These are phyloP conservation scores for Mortierella sp. DNA, from an alignment of 371 early-diverging fungal genomes.

Conservation along the genomic window DNA sequence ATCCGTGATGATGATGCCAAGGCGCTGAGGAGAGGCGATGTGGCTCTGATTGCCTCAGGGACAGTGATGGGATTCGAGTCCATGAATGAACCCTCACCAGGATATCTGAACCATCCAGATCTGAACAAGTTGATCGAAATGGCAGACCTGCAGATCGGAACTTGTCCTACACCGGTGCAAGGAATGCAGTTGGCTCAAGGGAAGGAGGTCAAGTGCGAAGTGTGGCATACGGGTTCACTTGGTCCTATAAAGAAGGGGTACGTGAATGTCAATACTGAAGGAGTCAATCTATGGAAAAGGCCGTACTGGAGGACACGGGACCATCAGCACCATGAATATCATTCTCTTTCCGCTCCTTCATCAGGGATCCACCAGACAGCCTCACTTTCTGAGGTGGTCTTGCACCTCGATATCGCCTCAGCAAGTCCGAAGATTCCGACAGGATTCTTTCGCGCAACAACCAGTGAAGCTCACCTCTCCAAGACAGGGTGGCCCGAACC, in stretches of 20 bases:
- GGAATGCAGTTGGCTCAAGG: constrained; percentile 77
- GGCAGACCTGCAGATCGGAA: constrained; percentile 72
- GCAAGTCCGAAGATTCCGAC: constrained; percentile 1
- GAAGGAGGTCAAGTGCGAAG: constrained; percentile 59
- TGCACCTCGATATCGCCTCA: constrained; percentile 60
- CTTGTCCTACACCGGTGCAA: constrained; percentile 77
- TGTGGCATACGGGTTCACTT: constrained; percentile 65
- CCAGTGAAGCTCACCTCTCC: constrained; percentile 64
- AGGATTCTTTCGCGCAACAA: neutral
- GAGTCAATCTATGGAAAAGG: constrained; percentile 57
- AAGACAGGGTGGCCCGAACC: constrained; percentile 50
- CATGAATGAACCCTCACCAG: constrained; percentile 83
- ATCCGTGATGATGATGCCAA: constrained; percentile 59
- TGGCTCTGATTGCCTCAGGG: constrained; percentile 60
- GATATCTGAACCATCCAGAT: constrained; percentile 76
- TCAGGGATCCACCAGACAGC: neutral
- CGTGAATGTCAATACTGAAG: constrained; percentile 71
- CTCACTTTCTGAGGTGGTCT: constrained; percentile 70
- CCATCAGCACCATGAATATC: neutral
- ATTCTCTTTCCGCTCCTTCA: constrained; percentile 8
- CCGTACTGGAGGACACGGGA: constrained; percentile 40
- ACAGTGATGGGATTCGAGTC: constrained; percentile 82
- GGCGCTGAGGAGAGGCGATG: constrained; percentile 21
- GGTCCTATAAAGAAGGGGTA: constrained; percentile 68
- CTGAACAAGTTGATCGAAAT: constrained; percentile 68